A percentile compares a stretch with the other conserved stretches of the same genome.
phyloP scores from a whole-genome alignment of 2,329 filamentous ascomycete genomes.

The Didymella lethalis region DNA sequence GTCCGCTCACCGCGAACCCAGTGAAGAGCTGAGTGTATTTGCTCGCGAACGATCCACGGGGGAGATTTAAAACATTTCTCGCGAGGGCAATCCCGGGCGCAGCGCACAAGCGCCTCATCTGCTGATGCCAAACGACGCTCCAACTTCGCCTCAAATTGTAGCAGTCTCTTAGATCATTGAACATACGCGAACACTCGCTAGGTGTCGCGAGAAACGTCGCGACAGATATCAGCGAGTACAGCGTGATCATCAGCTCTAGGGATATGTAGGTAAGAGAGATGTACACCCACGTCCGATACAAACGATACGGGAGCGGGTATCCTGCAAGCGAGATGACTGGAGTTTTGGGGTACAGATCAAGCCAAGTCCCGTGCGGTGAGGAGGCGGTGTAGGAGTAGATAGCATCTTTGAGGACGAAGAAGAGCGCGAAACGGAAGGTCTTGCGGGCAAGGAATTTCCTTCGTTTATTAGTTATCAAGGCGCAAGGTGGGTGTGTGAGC shows the following conservation, averaged over 20 bases:
- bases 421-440: slow-evolving; percentile 18
- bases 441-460: slow-evolving; percentile 38
- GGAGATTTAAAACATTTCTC: slow-evolving; percentile 30
- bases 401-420: slow-evolving; percentile 26
- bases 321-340: neutral
- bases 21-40: slow-evolving; percentile 43
- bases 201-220: slow-evolving; percentile 28
- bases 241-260: slow-evolving; percentile 23
- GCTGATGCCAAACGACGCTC: slow-evolving; percentile 41
- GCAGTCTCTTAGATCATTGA: slow-evolving; percentile 29
- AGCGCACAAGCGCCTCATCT: slow-evolving; percentile 31
- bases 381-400: slow-evolving; percentile 29
- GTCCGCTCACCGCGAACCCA: slow-evolving; percentile 30
- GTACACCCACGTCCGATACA: slow-evolving; percentile 30
- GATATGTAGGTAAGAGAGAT: slow-evolving; percentile 30
- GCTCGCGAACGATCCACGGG: slow-evolving; percentile 38
- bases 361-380: slow-evolving; percentile 34
- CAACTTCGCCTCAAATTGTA: slow-evolving; percentile 34
- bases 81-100: slow-evolving; percentile 28
- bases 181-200: slow-evolving; percentile 38
- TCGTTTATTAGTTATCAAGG: neutral
- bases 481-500: neutral
- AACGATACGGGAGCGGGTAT: slow-evolving; percentile 22
- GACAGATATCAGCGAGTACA: slow-evolving; percentile 25
- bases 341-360: slow-evolving; percentile 25